Percentiles rank a stretch among this genome's conserved stretches.
Evolutionary conservation across 345 rosid genomes (phyloP).

Genomic region (Arabidopsis thaliana): DNA sequence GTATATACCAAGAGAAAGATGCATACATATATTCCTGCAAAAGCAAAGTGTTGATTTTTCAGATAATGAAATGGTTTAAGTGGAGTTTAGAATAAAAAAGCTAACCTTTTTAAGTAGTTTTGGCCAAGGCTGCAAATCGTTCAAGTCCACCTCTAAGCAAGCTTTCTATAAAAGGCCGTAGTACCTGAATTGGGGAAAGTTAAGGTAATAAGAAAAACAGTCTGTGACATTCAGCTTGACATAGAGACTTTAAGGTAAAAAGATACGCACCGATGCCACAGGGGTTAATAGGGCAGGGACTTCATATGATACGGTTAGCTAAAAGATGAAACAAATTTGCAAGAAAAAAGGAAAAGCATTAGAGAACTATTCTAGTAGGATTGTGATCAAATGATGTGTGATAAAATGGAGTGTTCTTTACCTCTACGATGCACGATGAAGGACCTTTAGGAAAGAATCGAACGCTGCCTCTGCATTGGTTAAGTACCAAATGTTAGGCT

Average conservation of each 20-base stretch:
- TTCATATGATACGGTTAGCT: constrained; percentile 95
- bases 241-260: constrained; percentile 19
- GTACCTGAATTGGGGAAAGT: constrained; percentile 50
- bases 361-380: background rate
- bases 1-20: constrained; percentile 20
- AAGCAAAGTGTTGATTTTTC: constrained; percentile 16
- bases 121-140: constrained; percentile 58
- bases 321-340: constrained; percentile 30
- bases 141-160: constrained; percentile 72
- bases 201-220: background rate
- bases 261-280: constrained; percentile 76
- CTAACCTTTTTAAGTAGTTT: constrained; percentile 38
- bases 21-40: constrained; percentile 38
- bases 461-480: constrained; percentile 71
- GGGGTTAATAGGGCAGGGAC: constrained; percentile 81
- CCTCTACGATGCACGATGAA: constrained; percentile 77
- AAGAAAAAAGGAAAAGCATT: background rate
- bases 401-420: constrained; percentile 44
- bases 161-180: constrained; percentile 72
- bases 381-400: background rate
- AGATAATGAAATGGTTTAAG: constrained; percentile 8
- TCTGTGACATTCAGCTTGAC: background rate
- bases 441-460: constrained; percentile 85
- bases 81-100: background rate
- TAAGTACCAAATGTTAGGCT: constrained; percentile 20